Percentiles rank a stretch among this genome's conserved stretches.
Conservation (phyloP, 257 asterid genomes). For the Solanum peruvianum region DNA sequence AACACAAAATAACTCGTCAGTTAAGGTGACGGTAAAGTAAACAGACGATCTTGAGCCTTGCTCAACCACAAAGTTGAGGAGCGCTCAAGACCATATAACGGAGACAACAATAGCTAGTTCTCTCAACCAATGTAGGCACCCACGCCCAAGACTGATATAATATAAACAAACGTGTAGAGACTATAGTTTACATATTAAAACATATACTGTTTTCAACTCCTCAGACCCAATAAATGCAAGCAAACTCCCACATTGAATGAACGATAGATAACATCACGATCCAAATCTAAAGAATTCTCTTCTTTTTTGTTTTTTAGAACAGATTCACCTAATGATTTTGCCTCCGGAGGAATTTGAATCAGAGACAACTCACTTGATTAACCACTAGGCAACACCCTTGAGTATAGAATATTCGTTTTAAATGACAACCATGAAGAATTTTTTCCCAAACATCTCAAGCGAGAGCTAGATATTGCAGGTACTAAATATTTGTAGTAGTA, state of each 20-base stretch:
- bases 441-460: neutral
- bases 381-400: neutral
- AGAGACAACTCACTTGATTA: neutral
- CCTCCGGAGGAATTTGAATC: neutral
- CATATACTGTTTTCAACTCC: neutral
- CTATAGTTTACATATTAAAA: neutral
- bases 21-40: neutral
- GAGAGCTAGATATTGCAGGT: neutral
- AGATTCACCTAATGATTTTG: neutral
- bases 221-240: neutral
- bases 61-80: neutral
- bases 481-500: neutral
- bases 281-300: neutral
- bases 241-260: neutral
- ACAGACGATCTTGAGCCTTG: neutral
- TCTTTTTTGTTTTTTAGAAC: neutral
- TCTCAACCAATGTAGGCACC: neutral
- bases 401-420: neutral
- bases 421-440: neutral
- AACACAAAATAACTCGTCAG: neutral
- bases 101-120: neutral
- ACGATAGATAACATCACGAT: neutral
- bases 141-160: neutral
- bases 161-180: neutral
- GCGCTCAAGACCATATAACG: neutral